Base-by-base conservation (phyloP, 2,329 filamentous ascomycete genomes). In the Penicillium sp. region DNA sequence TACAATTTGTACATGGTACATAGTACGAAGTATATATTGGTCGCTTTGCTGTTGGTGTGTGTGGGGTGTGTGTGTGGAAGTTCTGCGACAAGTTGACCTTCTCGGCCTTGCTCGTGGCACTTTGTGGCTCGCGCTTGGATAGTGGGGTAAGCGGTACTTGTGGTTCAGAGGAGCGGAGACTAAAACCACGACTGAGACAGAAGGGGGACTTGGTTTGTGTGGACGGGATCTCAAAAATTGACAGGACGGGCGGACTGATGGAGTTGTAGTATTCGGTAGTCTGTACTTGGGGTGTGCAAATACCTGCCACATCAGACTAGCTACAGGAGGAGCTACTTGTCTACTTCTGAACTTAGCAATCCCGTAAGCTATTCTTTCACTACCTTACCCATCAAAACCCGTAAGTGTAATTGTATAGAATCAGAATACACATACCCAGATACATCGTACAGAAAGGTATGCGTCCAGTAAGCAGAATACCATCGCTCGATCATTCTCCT, bases 71-170 rank as follows among this genome's bases (percentile, higher is more conserved):
- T 49, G 28, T 28, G 6, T 25, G n/a, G 1, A 28, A 16, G 22
- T 16, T 6, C 35, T n/a, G 16, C 10, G 33, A 30, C 11, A 16
- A 19, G 10, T 38, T 53, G 19, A 28, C 26, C 13, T 53, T 37
- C 30, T 42, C 42, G 40, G 22, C 42, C 14, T 40, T 49, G 55
- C 45, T 35, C 43, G 57, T 59, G 35, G 45, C 57, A 59, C 49
- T 33, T 13, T 30, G 53, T 55, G 53, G 53, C 53, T 46, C 51
- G 28, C 33, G 52, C 48, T 60, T 57, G 46, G 35, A 40, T 52
- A 46, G 51, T 55, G 43, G 57, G 43, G 57, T 42, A 42, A 52
- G 25, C 19, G 33, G 16, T 22, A 4, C 19, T 25, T 38, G 30
- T 33, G 33, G 30, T 26, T 5, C n/a, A 19, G 22, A 54, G n/a